Base-by-base conservation (phyloP, 306 rosid genomes). In the Rosa rugosa region DNA sequence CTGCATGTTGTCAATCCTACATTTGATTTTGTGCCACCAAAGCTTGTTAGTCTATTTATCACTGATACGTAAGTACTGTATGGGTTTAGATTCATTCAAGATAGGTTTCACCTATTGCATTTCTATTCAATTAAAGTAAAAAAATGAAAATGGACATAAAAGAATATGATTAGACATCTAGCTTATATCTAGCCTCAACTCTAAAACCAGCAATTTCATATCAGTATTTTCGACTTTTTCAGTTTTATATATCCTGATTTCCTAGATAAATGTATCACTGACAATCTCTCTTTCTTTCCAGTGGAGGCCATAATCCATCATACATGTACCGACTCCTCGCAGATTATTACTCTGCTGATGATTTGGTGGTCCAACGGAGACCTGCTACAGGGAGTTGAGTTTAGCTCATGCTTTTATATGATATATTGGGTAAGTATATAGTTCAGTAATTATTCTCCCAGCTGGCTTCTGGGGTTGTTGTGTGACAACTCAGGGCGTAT, bases 271-370 rank as follows among this genome's bases (percentile, higher is more conserved):
- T 67, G 63, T 67, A 60, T 63, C 71, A 79, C 49, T 86, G 71
- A 79, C 73, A 50, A 38, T 11, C 45, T 75, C 60, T 75, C 72
- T 79, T 81, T 53, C 77, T 83, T 89, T 27, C 44, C 92, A 93
- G 99, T 42, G 99, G 99, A 79, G 99, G 99, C 83, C 97, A 95
- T 77, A 95, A 93, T 81, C 88, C 98, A 40, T 93, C 99, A 59
- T 95, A 95, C 80, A 84, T 95, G 99, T 93, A 95, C 85, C 90
- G 97, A 83, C 99, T 93, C 38, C 91, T 95, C 11, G 94, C 98
- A 23, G 99, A 95, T 76, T 95, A 93, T 81, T 95, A 95, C 86
- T 89, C 98, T 62, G 96, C 99, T 72, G 94, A 90, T 86, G 99
- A 95, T 89, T 89, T 95, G 84, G 98, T 90, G 79, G 89, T 95